Percentiles rank a stretch among this genome's conserved stretches.
Conservation (phyloP, 805 yeast genomes). For the Wickerhamiella cacticola region DNA sequence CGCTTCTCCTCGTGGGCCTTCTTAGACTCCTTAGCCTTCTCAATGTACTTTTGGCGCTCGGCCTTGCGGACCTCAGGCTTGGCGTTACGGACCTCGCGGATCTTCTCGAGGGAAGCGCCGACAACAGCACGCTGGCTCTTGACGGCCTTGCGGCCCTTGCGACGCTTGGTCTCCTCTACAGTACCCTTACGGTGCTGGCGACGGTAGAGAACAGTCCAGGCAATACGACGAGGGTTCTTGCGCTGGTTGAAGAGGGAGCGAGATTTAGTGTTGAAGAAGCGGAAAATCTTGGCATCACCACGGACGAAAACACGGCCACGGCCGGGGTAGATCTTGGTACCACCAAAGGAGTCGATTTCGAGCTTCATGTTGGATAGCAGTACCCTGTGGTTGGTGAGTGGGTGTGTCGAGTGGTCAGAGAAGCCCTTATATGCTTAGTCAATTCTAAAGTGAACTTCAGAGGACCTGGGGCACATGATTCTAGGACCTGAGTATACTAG, state of each 20-base stretch:
- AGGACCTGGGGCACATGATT: too few relatives aligned
- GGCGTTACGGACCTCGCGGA: constrained; percentile 92
- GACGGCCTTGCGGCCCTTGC: constrained; percentile 93
- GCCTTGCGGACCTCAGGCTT: constrained; percentile 98
- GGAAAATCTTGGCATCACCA: constrained; percentile 99
- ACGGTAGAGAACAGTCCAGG: constrained; percentile 99
- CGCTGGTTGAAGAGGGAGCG: constrained; percentile 98
- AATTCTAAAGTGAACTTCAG: background rate
- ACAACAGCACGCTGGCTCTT: constrained; percentile 98
- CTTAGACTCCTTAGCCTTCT: constrained; percentile 38
- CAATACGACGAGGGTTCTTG: constrained; percentile 99
- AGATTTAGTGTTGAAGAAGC: constrained; percentile 96
- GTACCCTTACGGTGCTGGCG: constrained; percentile 99
- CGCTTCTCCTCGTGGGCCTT: constrained; percentile 87
- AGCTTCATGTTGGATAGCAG: constrained; percentile 64
- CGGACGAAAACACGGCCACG: constrained; percentile 98
- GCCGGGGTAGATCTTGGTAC: constrained; percentile 99
- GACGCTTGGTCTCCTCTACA: constrained; percentile 95
- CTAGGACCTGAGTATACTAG: too few relatives aligned
- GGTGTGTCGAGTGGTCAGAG: background rate
- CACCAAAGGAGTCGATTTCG: constrained; percentile 99
- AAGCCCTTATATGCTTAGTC: background rate
- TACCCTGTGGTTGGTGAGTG: constrained; percentile 8
- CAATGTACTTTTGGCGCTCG: constrained; percentile 83
- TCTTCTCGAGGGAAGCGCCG: constrained; percentile 97